phyloP scores from a whole-genome alignment of 73 alveolate genomes.

The Stentor coeruleus region DNA sequence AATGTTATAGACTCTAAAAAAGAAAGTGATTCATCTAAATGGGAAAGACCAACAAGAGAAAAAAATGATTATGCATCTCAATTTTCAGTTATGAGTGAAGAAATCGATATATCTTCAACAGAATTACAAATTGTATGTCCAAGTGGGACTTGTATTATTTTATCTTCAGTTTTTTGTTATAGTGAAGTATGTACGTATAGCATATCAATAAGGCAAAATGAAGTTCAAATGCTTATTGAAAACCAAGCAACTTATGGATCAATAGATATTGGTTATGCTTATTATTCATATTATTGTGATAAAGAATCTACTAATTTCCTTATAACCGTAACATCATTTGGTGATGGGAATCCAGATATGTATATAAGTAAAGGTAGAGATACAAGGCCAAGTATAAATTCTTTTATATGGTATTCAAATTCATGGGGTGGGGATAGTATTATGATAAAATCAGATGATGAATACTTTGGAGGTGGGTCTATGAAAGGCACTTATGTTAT shows the following conservation, averaged over 20 bases:
- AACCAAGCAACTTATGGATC: constrained; percentile 9
- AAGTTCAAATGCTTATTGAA: neutral
- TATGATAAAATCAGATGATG: neutral
- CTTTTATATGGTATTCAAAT: neutral
- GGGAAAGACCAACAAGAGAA: constrained; percentile 14
- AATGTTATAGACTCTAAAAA: neutral
- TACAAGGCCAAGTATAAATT: neutral
- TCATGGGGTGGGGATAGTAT: constrained; percentile 20
- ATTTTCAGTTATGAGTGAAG: constrained; percentile 25
- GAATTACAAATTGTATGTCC: neutral
- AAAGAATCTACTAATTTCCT: neutral
- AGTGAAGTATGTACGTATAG: neutral
- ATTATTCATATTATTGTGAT: constrained; percentile 19
- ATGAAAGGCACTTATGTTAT: constrained; percentile 25
- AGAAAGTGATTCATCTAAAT: neutral
- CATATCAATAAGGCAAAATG: neutral
- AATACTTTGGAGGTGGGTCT: neutral
- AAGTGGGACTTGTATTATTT: neutral
- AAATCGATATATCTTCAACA: neutral
- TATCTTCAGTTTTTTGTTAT: constrained; percentile 5
- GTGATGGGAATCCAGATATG: constrained; percentile 24
- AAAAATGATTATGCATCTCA: neutral
- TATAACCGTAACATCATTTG: neutral
- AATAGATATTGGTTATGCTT: neutral
- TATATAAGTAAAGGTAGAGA: neutral